Evolutionary conservation across 768 basidiomycete genomes (phyloP), one percentile per base, ranked within the genome.

Genomic region (Agrocybe chaxingu): DNA sequence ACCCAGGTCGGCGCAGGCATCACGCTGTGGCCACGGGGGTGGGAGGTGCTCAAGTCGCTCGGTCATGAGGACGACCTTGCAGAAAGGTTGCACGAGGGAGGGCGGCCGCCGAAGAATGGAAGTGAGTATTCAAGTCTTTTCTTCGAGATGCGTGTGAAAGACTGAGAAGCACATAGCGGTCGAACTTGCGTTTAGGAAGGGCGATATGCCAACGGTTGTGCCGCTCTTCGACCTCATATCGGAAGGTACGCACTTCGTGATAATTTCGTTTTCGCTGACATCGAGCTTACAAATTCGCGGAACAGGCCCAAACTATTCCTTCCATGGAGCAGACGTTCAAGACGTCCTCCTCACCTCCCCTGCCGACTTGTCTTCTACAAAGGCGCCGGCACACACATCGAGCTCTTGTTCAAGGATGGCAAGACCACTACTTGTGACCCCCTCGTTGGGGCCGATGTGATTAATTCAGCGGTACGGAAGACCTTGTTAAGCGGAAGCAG

Each of bases 261-360:
- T 4, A 62, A 61, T 29, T 57, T 5, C 53, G 51, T 36, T 51
- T 62, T 40, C 58, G 62, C 36, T 57, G 57, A 16, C 40, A 8
- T 51, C 53, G 16, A 45, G 60, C 53, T 59, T 59, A 65, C 48
- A 8, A 45, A 38, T 12, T 35, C 33, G 1, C 4, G 16, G 33
- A 29, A 8, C 24, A 55, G 69, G 70, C 47, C 45, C 57, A 47
- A 45, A 62, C 56, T 47, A 51, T 59, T 37, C 63, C 35, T 54
- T 68, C 50, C 80, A 81, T 54, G 72, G 82, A 30, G 70, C 77
- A 2, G 78, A 82, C 48, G 75, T 82, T 29, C 76, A 77, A 30
- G 56, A 68, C 24, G 70, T 75, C 11, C 60, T 83, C n/a, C 62
- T 82, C 9, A 74, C 48, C 71, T 72, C 3, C 66, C 66, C 11